Conservation (phyloP, 139 green algal genomes). For the Pleodorina starrii region DNA sequence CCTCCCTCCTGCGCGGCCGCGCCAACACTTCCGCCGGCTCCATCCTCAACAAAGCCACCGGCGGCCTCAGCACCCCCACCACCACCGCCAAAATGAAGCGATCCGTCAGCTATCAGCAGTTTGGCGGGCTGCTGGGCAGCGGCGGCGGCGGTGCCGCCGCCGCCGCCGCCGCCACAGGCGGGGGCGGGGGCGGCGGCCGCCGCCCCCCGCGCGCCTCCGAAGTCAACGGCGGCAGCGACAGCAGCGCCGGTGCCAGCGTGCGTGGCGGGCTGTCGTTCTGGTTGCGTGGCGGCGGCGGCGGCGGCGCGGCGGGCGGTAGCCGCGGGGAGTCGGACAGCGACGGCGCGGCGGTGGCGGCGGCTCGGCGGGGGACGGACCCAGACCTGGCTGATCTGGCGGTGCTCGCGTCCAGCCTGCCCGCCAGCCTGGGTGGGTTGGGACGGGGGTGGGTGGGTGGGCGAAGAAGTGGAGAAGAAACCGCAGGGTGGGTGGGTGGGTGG, state of each 20-base stretch:
- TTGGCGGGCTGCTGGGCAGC: neutral
- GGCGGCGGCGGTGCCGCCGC: neutral
- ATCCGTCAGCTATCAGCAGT: conserved; percentile 2
- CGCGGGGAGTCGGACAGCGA: conserved; percentile 2
- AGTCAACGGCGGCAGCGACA: conserved; percentile 32
- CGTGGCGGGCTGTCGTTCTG: neutral
- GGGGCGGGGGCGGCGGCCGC: neutral
- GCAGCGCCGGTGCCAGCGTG: conserved; percentile 16
- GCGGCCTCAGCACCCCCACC: conserved; percentile 10
- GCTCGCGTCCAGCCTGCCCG: conserved; percentile 31
- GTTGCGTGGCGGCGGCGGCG: conserved; percentile 3
- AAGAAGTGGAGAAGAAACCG: too few species aligned
- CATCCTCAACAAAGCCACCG: conserved; percentile 31
- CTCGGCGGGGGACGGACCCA: neutral
- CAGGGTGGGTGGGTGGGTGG: neutral
- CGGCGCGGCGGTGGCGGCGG: neutral
- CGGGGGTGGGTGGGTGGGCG: neutral
- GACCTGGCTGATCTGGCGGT: conserved; percentile 40
- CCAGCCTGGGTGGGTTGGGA: conserved; percentile 27
- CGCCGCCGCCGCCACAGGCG: neutral
- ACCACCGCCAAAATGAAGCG: conserved; percentile 3
- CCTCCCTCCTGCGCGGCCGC: conserved; percentile 16
- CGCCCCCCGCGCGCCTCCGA: neutral
- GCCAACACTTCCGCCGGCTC: conserved; percentile 28
- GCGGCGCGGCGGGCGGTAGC: neutral